Evolutionary conservation across 2,329 filamentous ascomycete species (phyloP).

Genomic region (Onygena corvina): DNA sequence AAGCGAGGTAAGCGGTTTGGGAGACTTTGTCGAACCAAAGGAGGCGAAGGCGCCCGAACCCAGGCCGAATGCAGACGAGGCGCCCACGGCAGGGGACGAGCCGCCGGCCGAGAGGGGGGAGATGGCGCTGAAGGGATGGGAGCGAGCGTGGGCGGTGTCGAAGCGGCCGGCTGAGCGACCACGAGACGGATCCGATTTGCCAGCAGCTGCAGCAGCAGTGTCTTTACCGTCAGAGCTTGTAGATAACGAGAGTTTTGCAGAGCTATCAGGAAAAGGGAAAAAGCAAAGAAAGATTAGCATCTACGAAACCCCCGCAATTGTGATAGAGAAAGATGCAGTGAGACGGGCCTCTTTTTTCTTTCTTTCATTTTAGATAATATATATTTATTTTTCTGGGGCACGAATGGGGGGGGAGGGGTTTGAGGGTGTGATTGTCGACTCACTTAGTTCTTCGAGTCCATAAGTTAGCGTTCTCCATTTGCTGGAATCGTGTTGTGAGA

Average conservation of each 20-base stretch:
- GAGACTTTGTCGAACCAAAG: slow-evolving; percentile 75
- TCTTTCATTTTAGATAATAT: no score
- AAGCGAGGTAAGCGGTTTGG: slow-evolving; percentile 71
- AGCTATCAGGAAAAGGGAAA: slow-evolving; percentile 38
- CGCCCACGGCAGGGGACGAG: slow-evolving; percentile 62
- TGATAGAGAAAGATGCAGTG: slow-evolving; percentile 9
- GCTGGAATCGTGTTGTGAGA: slow-evolving; percentile 10
- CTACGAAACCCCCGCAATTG: slow-evolving; percentile 12
- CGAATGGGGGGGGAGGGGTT: neutral
- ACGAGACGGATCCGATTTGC: slow-evolving; percentile 48
- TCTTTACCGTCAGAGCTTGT: slow-evolving; percentile 50
- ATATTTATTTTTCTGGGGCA: neutral
- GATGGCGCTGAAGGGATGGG: slow-evolving; percentile 67
- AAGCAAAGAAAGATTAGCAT: slow-evolving; percentile 19
- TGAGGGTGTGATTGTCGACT: no score
- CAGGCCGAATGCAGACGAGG: slow-evolving; percentile 81
- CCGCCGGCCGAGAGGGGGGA: slow-evolving; percentile 58
- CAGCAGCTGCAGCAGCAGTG: slow-evolving; percentile 39
- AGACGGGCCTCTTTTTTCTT: slow-evolving; percentile 5
- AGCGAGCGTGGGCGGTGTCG: slow-evolving; percentile 58
- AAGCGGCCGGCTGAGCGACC: slow-evolving; percentile 60
- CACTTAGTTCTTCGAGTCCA: slow-evolving; percentile 34
- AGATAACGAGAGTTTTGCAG: slow-evolving; percentile 81
- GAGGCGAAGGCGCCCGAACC: slow-evolving; percentile 93
- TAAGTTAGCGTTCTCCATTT: slow-evolving; percentile 41